Evolutionary conservation across 768 basidiomycete species (phyloP), one percentile per base, ranked within the genome.

Genomic region (Dentipellis sp.): DNA sequence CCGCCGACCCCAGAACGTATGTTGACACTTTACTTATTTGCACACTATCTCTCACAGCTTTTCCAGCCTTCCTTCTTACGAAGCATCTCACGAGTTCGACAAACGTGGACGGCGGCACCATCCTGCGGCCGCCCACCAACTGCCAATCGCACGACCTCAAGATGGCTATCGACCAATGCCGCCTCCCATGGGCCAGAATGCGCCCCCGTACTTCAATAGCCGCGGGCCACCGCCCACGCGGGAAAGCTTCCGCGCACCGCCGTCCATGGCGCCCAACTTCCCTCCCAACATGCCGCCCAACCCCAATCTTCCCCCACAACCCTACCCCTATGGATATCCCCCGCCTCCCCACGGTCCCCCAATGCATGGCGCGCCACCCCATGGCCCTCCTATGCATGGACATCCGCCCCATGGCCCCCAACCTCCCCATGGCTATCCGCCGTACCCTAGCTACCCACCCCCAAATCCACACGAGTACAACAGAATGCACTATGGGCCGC

Each of bases 71-170:
- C 88, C 88, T 4, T 72, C 75, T 7, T 91, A 91, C 60, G 88
- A 91, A 68, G 79, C 88, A 1, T 91, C 88, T 1, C 88, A 91
- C 59, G 88, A 91, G 66, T 88, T 87, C 42, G 86, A 88, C 68
- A 86, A 82, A 63, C 82, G 85, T 29, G 82, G 82, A 2, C 82
- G 85, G 19, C 76, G 84, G 37, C 68, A 73, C 8, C 61, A 59
- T 14, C 63, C 62, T 22, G 61, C 61, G 10, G 62, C 65, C 3
- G 46, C 62, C 34, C 61, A 51, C 10, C 63, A 60, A 51, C 60
- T 19, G 19, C 40, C 14, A 19, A 3, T 42, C 2, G 14, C 59
- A 17, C 58, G 52, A 37, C 23, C 37, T 16, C 62, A 65, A 2
- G 62, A 61, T 5, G 59, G 54, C 5, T 55, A 54, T 10, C 55